Base-by-base conservation (phyloP, 345 rosid genomes). In the Acer campestre region DNA sequence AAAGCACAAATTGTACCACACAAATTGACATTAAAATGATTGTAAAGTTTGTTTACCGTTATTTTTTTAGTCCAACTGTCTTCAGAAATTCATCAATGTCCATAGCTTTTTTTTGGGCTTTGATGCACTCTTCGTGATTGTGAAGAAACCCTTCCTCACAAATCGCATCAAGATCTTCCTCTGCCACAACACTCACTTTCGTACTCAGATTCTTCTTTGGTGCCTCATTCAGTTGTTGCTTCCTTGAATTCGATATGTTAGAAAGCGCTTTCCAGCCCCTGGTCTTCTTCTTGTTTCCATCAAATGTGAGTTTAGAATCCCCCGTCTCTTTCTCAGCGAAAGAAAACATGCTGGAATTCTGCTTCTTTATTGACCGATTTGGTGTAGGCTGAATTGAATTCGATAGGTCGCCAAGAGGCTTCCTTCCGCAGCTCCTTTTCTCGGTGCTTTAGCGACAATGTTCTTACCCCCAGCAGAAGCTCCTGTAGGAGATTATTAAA, bases 331-430 rank as follows among this genome's bases (percentile, higher is more conserved):
- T 87, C 70, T 85, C 80, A 67, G 65, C 27, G 27, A 75, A 72
- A 20, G 84, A 13, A 66, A 77, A 75, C 44, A 59, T 22, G 40
- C 67, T 77, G 23, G 85, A 71, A 53, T 56, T 82, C 73, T 59
- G 85, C 75, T 84, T 85, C 77, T 85, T 86, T 20, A 83, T 66
- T 12, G 80, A 68, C 78, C 78, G 88, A 61, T 55, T 78, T 61
- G 78, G 75, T 68, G 80, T 75, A 17, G 85, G 84, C 71, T 78
- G 76, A 73, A 85, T 73, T 11, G 91, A 85, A 70, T 90, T 90
- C 18, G 91, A 89, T 78, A 90, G 67, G 69, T 90, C 92, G 46
- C 94, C 87, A 23, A 90, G 94, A 1, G 92, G 91, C 67, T 81
- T 90, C 84, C 82, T 79, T n/a, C n/a, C n/a, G n/a, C n/a, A n/a